These are phyloP conservation scores for Alliaria petiolata DNA, from an alignment of 345 rosid species.

Conservation along the genomic window DNA sequence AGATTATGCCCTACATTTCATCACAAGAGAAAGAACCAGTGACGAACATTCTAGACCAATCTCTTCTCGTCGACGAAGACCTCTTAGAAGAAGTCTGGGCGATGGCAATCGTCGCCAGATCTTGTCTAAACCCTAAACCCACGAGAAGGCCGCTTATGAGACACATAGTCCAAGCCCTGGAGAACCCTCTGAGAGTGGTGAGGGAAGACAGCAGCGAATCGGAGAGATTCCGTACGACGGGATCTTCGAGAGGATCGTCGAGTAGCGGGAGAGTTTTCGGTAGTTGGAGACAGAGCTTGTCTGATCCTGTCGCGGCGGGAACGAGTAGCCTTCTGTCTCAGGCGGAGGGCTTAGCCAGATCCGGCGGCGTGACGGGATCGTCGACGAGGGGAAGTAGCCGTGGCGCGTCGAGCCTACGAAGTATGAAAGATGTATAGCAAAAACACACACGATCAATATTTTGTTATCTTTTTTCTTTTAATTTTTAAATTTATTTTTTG, in stretches of 20 bases:
- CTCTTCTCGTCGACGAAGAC: conserved; percentile 82
- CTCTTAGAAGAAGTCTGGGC: conserved; percentile 98
- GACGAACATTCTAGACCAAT: conserved; percentile 74
- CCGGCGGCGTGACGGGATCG: conserved; percentile 3
- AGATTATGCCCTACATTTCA: conserved; percentile 55
- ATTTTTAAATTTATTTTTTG: neutral
- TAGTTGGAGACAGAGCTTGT: conserved; percentile 78
- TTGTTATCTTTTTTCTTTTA: neutral
- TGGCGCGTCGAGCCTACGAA: conserved; percentile 28
- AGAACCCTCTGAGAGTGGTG: conserved; percentile 87
- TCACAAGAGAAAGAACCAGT: conserved; percentile 67
- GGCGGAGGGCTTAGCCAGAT: conserved; percentile 16
- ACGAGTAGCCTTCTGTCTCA: conserved; percentile 33
- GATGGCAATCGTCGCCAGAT: conserved; percentile 85
- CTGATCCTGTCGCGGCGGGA: conserved; percentile 41
- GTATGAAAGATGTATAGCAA: conserved; percentile 31
- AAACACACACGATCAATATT: neutral
- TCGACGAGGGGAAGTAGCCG: conserved; percentile 30
- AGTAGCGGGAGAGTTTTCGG: conserved; percentile 73
- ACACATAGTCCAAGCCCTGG: conserved; percentile 82
- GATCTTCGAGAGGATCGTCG: conserved; percentile 56
- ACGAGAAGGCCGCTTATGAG: conserved; percentile 74
- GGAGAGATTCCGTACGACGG: conserved; percentile 59
- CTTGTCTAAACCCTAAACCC: conserved; percentile 88
- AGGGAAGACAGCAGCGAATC: conserved; percentile 65